Base-by-base conservation (phyloP, 352 stramenopile genomes). In the Lagenidium giganteum region DNA sequence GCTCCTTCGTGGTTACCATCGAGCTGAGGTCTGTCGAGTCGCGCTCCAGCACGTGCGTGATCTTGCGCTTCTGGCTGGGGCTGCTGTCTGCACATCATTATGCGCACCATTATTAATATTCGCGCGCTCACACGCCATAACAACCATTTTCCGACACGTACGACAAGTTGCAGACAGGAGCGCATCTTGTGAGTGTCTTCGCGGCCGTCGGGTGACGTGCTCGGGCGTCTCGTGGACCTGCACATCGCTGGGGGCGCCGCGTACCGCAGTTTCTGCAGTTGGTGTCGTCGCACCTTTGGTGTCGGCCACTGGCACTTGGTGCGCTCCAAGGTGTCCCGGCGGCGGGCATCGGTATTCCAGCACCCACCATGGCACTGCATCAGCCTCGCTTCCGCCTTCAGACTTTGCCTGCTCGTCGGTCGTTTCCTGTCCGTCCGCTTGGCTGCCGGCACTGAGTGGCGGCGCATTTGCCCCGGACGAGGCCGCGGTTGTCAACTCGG, bases 21-120 rank as follows among this genome's bases (percentile, higher is more conserved):
- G 53, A 56, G 7, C 51, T 66, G 30, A 82, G 47, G 18, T 50
- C 51, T 2, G 55, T 61, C 14, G 56, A 39, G 22, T 83, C 70
- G 4, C 52, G 47, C 9, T 71, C 55, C 30, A 69, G 64, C 18
- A 80, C 39, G 11, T 67, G 53, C 13, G 70, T 51, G 50, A 85
- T 75, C 50, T 87, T 87, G 46, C 77, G 71, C 54, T 89, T 87
- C 37, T 83, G 73, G 22, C 64, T 87, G 8, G 77, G 73, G 52
- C 77, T 87, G 47, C 61, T 77, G 39, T 62, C 56, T 66, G 29
- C 16, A 33, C 23, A 42, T n/a, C 3, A n/a, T 8, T 18, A 48
- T 16, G 12, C 24, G 2, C 12, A 31, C 13, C 13, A 8, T 54
- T 12, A 47, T 14, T 14, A 14, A 34, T 14, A n/a, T 14, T 14